Evolutionary conservation across 1,284 basidiomycete genomes (phyloP), one percentile per base, ranked within the genome.

Genomic region (Hortiboletus rubellus): DNA sequence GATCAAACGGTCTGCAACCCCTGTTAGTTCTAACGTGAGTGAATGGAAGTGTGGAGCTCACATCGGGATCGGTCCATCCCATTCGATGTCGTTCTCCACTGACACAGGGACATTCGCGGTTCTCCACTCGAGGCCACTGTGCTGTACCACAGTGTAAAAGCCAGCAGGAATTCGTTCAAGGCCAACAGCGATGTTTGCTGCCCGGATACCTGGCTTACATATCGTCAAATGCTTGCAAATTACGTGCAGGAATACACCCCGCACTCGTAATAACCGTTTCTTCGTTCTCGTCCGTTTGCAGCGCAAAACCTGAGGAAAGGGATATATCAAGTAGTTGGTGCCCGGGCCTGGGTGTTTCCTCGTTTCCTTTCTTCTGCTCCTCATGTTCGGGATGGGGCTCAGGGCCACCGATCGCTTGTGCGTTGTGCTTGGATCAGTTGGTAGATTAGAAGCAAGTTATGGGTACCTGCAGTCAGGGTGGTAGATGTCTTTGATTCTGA

Each of bases 1-100:
- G 11, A 40, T 64, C 50, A 22, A 46, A 38, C 2, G 60, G 63
- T 15, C 63, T 62, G 17, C 14, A 24, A 24, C 1, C 43, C 7
- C 30, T 17, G 45, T 58, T 9, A 53, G 27, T 0, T 33, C 17
- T 11, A 30, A 40, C 11, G 14, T 7, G 3, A 5, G 14, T 7
- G 3, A 5, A 10, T 12, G 1, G 14, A 5, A 12, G 6, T 36
- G 34, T 36, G 34, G 7, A 15, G 34, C 14, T 36, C 34, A 36
- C 34, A 15, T 36, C 12, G 34, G 34, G 34, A 36, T 36, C 34
- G 34, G 34, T 36, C 34, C 34, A 36, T 15, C 34, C 34, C 38
- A 40, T 40, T 40, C n/a, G 9, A 40, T 9, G n/a, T 40, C n/a
- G 17, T 17, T 18, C 9, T 36, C 15, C 7, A 7, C 34, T 36